Conservation (phyloP, 495 filamentous ascomycete species). For the Penicillium turbatum region DNA sequence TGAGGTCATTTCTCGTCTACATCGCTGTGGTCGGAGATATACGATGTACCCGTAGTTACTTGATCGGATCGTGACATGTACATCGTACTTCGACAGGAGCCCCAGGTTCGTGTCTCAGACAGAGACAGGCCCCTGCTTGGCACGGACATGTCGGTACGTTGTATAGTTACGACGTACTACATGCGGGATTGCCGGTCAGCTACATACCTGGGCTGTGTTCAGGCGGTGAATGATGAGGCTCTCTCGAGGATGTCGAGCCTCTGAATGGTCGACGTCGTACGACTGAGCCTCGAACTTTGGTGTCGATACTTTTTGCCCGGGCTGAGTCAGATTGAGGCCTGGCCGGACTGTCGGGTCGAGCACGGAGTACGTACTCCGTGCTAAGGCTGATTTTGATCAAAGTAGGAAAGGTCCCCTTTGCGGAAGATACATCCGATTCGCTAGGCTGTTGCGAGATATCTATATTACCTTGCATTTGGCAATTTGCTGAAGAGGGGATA, state of each 20-base stretch:
- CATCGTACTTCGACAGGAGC: too few species aligned
- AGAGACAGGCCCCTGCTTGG: background rate
- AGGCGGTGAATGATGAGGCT: background rate
- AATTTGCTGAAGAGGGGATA: background rate
- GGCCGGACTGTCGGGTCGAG: background rate
- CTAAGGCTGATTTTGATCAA: too few species aligned
- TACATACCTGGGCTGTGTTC: background rate
- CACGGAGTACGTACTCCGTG: too few species aligned
- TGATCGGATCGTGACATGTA: too few species aligned
- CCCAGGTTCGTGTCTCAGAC: background rate
- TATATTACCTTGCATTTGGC: background rate
- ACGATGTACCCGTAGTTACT: too few species aligned
- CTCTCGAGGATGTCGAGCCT: background rate
- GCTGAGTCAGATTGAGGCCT: background rate
- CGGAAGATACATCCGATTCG: background rate
- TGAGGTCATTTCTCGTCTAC: constrained; percentile 4
- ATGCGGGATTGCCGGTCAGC: background rate
- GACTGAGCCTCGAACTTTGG: background rate
- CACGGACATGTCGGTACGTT: background rate
- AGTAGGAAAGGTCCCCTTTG: too few species aligned
- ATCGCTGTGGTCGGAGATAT: background rate
- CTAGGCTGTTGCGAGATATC: background rate
- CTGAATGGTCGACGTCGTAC: background rate
- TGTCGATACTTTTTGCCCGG: background rate
- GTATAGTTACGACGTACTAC: too few species aligned